A percentile compares a stretch with the other conserved stretches of the same genome.
Evolutionary conservation across 2,329 filamentous ascomycete species (phyloP).

Genomic region (Alternaria sp.): DNA sequence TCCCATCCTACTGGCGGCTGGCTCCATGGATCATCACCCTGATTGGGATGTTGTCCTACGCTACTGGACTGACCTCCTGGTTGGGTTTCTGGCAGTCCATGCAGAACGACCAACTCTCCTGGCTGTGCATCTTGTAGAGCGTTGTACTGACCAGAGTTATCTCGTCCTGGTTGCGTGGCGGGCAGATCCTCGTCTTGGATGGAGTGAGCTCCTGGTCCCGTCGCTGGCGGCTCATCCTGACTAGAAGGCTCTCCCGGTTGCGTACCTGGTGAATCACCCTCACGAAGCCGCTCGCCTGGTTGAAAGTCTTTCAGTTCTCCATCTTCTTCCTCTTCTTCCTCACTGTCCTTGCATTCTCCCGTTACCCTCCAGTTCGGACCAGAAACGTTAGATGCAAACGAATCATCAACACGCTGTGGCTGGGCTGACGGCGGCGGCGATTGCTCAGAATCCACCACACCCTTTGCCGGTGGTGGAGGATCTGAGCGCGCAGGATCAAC

Average conservation of each 20-base stretch:
- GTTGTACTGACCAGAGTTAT: neutral
- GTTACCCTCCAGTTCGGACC: neutral
- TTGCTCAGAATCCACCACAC: neutral
- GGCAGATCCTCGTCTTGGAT: neutral
- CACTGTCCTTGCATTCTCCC: neutral
- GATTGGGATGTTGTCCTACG: neutral
- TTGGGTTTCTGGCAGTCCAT: neutral
- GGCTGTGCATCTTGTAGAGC: neutral
- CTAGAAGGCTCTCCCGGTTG: neutral
- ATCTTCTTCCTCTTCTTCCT: neutral
- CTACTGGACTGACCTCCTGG: neutral
- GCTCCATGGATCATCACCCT: neutral
- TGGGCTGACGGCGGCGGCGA: neutral
- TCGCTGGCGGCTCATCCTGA: neutral
- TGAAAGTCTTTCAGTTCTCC: neutral
- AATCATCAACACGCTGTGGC: neutral
- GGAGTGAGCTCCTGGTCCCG: neutral
- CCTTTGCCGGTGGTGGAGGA: neutral
- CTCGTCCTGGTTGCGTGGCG: neutral
- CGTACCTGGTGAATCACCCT: neutral
- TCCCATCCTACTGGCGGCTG: neutral
- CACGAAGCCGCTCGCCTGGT: neutral
- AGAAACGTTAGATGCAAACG: neutral
- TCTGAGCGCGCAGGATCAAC: neutral
- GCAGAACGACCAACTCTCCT: neutral